Percentiles rank a stretch among this genome's conserved stretches.
phyloP scores from a whole-genome alignment of 2,329 filamentous ascomycete genomes.

The Chrysosporium queenslandicum region DNA sequence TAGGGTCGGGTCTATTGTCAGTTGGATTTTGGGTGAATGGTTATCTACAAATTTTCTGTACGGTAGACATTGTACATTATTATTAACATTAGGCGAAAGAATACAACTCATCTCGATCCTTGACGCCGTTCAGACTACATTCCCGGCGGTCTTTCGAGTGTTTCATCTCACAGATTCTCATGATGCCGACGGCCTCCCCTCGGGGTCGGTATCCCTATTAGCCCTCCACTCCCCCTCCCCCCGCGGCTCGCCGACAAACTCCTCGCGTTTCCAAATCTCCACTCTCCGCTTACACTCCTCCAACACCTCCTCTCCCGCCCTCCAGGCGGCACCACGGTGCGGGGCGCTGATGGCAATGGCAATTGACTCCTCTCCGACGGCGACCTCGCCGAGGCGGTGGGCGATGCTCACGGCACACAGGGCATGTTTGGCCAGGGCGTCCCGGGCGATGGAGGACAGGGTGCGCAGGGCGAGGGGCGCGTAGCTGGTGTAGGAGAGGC shows the following conservation, averaged over 20 bases:
- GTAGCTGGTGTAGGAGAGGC: slow-evolving; percentile 39
- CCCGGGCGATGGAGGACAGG: slow-evolving; percentile 30
- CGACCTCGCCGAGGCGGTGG: slow-evolving; percentile 75
- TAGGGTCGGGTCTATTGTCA: neutral
- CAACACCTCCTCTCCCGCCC: slow-evolving; percentile 76
- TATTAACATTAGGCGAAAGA: neutral
- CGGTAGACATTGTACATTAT: slow-evolving; percentile 3
- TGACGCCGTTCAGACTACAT: too few species aligned
- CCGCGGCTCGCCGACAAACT: slow-evolving; percentile 58
- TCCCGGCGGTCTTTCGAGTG: neutral
- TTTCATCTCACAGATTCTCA: neutral
- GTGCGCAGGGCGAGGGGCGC: slow-evolving; percentile 35
- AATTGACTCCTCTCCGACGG: slow-evolving; percentile 88
- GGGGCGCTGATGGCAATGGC: slow-evolving; percentile 74
- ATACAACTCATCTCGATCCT: slow-evolving; percentile 1
- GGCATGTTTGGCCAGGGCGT: slow-evolving; percentile 47
- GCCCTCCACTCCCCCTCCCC: slow-evolving; percentile 70
- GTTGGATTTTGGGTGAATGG: neutral
- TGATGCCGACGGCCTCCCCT: slow-evolving; percentile 21
- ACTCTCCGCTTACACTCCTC: slow-evolving; percentile 75
- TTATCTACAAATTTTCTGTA: neutral
- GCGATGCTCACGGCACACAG: slow-evolving; percentile 67
- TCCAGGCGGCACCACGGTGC: slow-evolving; percentile 78
- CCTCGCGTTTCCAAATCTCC: slow-evolving; percentile 94
- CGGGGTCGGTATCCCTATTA: slow-evolving; percentile 63